Conservation (phyloP, 73 alveolate genomes). For the Tetrahymena malaccensis region DNA sequence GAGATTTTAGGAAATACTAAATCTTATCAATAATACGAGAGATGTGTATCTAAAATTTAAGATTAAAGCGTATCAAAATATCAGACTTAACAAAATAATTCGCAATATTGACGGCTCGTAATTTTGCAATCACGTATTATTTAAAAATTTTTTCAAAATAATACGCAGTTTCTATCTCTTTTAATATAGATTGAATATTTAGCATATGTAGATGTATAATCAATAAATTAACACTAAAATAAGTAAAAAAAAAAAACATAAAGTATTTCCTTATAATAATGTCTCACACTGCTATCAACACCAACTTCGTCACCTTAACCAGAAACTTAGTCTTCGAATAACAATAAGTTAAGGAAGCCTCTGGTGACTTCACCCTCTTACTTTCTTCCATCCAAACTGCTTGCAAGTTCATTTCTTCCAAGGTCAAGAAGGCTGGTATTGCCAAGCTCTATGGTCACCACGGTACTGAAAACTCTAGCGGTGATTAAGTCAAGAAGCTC, state of each 20-base stretch:
- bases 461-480: constrained; percentile 49
- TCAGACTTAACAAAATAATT: background rate
- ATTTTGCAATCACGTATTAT: background rate
- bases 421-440: constrained; percentile 44
- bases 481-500: constrained; percentile 39
- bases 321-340: background rate
- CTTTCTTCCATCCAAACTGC: constrained; percentile 29
- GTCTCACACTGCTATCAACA: background rate
- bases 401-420: constrained; percentile 32
- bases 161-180: background rate
- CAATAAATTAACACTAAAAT: background rate
- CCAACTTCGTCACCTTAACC: background rate
- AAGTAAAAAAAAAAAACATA: background rate
- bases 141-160: background rate
- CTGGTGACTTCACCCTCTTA: background rate
- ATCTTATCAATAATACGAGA: background rate
- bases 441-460: constrained; percentile 57
- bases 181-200: background rate
- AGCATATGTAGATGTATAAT: background rate
- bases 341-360: background rate
- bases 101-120: background rate
- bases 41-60: background rate
- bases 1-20: background rate
- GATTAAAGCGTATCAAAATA: background rate
- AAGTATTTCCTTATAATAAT: background rate